A percentile compares a stretch with the other conserved stretches of the same genome.
Evolutionary conservation across 768 basidiomycete species (phyloP).

Genomic region (Kwoniella dendrophila): DNA sequence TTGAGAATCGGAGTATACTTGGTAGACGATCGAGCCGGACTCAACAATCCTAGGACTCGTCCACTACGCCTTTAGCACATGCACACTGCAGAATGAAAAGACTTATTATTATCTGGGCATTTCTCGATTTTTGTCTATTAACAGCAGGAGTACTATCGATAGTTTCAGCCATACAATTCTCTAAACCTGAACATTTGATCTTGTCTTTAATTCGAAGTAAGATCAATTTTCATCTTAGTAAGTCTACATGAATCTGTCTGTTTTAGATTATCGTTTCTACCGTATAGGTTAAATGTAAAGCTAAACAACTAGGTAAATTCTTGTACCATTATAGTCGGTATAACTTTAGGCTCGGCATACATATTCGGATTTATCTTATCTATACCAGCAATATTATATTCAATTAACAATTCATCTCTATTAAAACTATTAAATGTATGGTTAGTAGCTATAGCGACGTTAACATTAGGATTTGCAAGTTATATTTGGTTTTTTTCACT

Average conservation of each 20-base stretch:
- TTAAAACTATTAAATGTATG: slow-evolving; percentile 6
- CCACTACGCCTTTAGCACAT: no score
- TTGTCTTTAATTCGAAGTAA: slow-evolving; percentile 60
- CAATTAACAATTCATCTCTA: neutral
- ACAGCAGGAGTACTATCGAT: slow-evolving; percentile 70
- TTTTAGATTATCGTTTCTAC: no score
- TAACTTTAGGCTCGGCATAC: slow-evolving; percentile 7
- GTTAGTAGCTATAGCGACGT: slow-evolving; percentile 2
- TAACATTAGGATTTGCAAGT: slow-evolving; percentile 62
- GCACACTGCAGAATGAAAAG: slow-evolving; percentile 45
- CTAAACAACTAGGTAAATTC: no score
- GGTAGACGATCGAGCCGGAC: neutral
- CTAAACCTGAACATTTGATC: slow-evolving; percentile 64
- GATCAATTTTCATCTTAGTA: slow-evolving; percentile 61
- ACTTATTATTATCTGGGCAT: slow-evolving; percentile 71
- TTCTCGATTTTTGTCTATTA: slow-evolving; percentile 71
- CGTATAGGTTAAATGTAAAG: no score
- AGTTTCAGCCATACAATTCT: slow-evolving; percentile 72
- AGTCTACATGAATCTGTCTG: no score
- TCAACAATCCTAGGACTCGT: no score
- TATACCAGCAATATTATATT: slow-evolving; percentile 9
- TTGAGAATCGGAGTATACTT: no score
- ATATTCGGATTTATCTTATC: slow-evolving; percentile 4
- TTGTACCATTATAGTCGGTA: slow-evolving; percentile 2
- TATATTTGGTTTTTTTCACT: slow-evolving; percentile 82